Evolutionary conservation across 2,329 filamentous ascomycete species (phyloP), one percentile per base, ranked within the genome.

Genomic region (Dactylellina cionopaga): DNA sequence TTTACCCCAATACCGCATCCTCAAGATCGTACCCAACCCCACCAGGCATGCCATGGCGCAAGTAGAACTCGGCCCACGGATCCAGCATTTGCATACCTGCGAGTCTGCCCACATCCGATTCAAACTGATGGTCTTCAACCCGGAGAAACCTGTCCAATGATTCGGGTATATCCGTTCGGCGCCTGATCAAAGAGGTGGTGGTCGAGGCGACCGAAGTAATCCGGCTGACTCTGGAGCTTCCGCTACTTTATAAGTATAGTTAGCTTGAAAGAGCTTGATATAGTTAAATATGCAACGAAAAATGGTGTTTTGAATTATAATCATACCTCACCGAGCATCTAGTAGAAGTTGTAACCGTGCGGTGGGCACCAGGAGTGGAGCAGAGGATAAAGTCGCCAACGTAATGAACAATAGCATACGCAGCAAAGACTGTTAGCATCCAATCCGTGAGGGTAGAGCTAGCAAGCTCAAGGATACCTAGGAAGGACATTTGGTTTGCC

Each of bases 401-500:
- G 24, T 33, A 51, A 11, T 46, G 43, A 17, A 49, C n/a, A 6
- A 51, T 7, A 4, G 13, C 22, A 22, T 22, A 51, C 0, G 35
- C 43, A 2, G 24, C 35, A 43, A 41, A 31, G n/a, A 33, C 6
- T 5, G 35, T 59, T 41, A 27, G 41, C 33, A 64, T 43, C 35
- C 35, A 64, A 7, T 64, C 59, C 5, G 46, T 64, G 31, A 64
- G n/a, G 11, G 59, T 64, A 9, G 46, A 64, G 35, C 17, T 54
- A 29, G 59, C 59, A 6, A 54, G 22, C 11, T 52, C 46, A 15
- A 63, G 15, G 22, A 29, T 43, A 19, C 29, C 33, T 7, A 54
- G 25, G 3, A 46, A 44, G 15, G 27, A 17, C 9, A 55, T 27
- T 29, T 55, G 2, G 4, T 35, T 46, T 17, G 19, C 13, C 49